Evolutionary conservation across 2,329 filamentous ascomycete genomes (phyloP), one percentile per base, ranked within the genome.

Genomic region (Aspergillus brunneoviolaceus): DNA sequence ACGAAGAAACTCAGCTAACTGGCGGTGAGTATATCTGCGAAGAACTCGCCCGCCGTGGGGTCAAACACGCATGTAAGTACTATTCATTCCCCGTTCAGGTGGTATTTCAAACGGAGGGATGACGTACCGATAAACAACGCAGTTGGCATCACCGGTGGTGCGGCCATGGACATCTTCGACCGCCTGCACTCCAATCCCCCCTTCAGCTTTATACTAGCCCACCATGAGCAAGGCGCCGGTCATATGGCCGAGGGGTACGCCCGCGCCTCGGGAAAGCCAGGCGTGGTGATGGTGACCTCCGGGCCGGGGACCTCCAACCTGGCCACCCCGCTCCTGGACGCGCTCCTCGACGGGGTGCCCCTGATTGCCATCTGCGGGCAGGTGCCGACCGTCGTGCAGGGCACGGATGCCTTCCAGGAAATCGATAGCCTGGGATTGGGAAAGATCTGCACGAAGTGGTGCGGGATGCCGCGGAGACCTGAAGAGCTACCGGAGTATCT

Each of bases 211-310:
- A 88, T 97, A 75, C 86, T 97, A 7, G 92, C 94, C 16, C 87
- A 90, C 77, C 93, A 97, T 79, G 94, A 97, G 80, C 94, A 97
- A 80, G 93, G 94, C 61, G 94, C 93, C 58, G 94, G 94, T 61
- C 94, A 98, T 79, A 98, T 97, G 94, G 94, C 94, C 16, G 89
- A 97, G 78, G 94, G 94, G 51, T 97, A 97, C 75, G 93, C 93
- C 54, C 87, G 93, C 68, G 92, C 91, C 50, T 92, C 89, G 45
- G 93, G 93, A 67, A 94, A 92, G 79, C 91, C 92, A 56, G 94
- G 94, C 69, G 92, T 97, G 58, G 93, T 97, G 55, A 82, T 97
- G 61, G 94, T 97, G 62, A 98, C 94, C 27, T 97, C 93, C 6
- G 94, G 94, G 25, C 94, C 94, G 4, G 94, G 94, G 59, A 92